A percentile compares a stretch with the other conserved stretches of the same genome.
phyloP scores from a whole-genome alignment of 2,329 filamentous ascomycete species.

The Aspergillus clavatus region DNA sequence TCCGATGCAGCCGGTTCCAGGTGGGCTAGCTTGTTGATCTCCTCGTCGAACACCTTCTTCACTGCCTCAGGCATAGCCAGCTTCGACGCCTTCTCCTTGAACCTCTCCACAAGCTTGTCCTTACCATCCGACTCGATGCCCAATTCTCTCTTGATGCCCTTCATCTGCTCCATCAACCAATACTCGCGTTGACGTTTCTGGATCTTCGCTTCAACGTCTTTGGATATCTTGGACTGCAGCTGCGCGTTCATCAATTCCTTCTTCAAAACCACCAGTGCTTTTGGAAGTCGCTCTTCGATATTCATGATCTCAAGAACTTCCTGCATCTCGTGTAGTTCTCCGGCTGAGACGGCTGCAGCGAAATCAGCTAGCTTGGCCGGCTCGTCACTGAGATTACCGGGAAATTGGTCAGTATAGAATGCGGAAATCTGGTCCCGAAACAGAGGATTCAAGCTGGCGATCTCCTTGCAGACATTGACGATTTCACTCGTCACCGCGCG shows the following conservation, averaged over 20 bases:
- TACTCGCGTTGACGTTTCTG: conserved; percentile 96
- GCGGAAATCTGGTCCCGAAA: conserved; percentile 97
- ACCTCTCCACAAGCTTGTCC: conserved; percentile 95
- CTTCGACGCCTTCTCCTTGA: conserved; percentile 90
- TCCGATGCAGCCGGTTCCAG: conserved; percentile 94
- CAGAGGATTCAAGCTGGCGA: conserved; percentile 85
- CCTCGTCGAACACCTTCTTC: conserved; percentile 96
- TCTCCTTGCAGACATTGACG: conserved; percentile 97
- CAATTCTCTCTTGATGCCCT: conserved; percentile 90
- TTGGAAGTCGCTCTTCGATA: conserved; percentile 86
- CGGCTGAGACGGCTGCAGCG: conserved; percentile 91
- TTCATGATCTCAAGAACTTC: conserved; percentile 85
- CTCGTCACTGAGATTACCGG: conserved; percentile 90
- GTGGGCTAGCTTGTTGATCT: conserved; percentile 93
- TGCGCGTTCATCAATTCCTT: conserved; percentile 99
- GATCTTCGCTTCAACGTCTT: conserved; percentile 96
- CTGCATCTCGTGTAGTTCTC: conserved; percentile 86
- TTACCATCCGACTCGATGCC: conserved; percentile 97
- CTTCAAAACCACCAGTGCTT: conserved; percentile 86
- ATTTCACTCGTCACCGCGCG: conserved; percentile 95
- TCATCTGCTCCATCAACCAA: conserved; percentile 99
- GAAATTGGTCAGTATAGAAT: conserved; percentile 91
- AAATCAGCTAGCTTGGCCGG: conserved; percentile 95
- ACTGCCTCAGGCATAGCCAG: conserved; percentile 96
- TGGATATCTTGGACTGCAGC: conserved; percentile 92